A percentile compares a stretch with the other conserved stretches of the same genome.
phyloP scores from a whole-genome alignment of 139 green algal species.

The Chlorella sp. region DNA sequence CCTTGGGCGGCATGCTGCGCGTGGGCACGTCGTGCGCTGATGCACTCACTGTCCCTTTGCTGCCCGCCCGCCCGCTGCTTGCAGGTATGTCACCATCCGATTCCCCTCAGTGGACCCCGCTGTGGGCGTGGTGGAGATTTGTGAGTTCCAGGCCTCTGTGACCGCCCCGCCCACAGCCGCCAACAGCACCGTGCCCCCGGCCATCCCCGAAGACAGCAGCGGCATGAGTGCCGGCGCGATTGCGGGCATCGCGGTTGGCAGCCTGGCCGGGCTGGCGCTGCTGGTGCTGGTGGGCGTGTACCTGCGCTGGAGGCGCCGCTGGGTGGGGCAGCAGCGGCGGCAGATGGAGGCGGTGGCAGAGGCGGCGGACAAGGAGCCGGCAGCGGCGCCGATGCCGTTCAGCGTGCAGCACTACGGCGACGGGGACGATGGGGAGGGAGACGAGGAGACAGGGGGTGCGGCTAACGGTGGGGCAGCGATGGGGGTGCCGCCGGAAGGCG shows the following conservation, averaged over 20 bases:
- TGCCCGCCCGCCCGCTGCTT: neutral
- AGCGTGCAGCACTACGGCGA: neutral
- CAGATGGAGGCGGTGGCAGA: neutral
- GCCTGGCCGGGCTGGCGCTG: neutral
- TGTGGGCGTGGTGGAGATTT: neutral
- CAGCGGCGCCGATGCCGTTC: neutral
- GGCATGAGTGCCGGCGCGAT: slow-evolving; percentile 6
- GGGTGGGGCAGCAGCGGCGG: slow-evolving; percentile 6
- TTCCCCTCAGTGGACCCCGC: neutral
- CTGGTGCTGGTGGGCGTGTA: neutral
- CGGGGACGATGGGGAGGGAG: neutral
- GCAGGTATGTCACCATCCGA: slow-evolving; percentile 7
- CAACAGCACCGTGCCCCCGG: neutral
- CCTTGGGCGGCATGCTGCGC: neutral
- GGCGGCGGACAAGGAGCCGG: neutral
- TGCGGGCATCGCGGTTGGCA: slow-evolving; percentile 18
- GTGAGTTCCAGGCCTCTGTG: slow-evolving; percentile 14
- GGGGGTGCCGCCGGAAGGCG: neutral
- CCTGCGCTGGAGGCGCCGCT: slow-evolving; percentile 17
- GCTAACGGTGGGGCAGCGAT: neutral
- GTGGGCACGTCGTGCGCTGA: no score
- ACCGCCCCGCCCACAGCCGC: neutral
- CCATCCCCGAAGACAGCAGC: neutral
- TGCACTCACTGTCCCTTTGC: no score
- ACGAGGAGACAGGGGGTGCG: neutral